Conservation (phyloP, 306 rosid species). For the Lablab purpureus region DNA sequence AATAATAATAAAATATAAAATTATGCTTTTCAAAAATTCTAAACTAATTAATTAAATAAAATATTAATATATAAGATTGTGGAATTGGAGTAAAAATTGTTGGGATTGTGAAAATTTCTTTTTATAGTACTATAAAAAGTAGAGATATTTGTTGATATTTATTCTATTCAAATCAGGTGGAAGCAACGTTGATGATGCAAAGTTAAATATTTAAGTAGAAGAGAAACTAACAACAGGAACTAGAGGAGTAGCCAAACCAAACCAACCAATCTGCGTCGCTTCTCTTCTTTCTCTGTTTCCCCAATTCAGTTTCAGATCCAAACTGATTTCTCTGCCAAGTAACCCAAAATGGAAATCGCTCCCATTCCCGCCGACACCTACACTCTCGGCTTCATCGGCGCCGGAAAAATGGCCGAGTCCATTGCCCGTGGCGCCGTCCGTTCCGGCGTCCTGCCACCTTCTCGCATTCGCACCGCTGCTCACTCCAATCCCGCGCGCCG, state of each 20-base stretch:
- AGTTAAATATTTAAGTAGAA: too few relatives aligned
- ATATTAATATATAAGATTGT: too few relatives aligned
- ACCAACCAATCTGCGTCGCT: constrained; percentile 11
- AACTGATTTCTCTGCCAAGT: not conserved
- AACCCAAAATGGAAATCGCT: constrained; percentile 58
- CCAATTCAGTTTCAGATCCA: not conserved
- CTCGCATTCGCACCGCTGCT: constrained; percentile 74
- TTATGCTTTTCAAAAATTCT: too few relatives aligned
- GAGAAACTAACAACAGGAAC: not conserved
- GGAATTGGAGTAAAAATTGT: too few relatives aligned
- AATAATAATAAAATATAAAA: too few relatives aligned
- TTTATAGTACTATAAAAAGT: too few relatives aligned
- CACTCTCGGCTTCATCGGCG: constrained; percentile 90
- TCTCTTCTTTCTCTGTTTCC: constrained; percentile 31
- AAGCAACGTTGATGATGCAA: not conserved
- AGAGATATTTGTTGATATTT: too few relatives aligned
- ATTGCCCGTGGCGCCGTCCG: constrained; percentile 75
- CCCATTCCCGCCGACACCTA: constrained; percentile 69
- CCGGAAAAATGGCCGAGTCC: constrained; percentile 98
- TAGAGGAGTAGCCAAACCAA: not conserved
- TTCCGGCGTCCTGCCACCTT: constrained; percentile 78
- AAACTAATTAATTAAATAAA: too few relatives aligned
- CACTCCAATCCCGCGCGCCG: constrained; percentile 62
- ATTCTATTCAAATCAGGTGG: too few relatives aligned
- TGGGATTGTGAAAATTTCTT: too few relatives aligned